Conservation (phyloP, 164 flowering plant genomes). For the Berberis vulgaris region DNA sequence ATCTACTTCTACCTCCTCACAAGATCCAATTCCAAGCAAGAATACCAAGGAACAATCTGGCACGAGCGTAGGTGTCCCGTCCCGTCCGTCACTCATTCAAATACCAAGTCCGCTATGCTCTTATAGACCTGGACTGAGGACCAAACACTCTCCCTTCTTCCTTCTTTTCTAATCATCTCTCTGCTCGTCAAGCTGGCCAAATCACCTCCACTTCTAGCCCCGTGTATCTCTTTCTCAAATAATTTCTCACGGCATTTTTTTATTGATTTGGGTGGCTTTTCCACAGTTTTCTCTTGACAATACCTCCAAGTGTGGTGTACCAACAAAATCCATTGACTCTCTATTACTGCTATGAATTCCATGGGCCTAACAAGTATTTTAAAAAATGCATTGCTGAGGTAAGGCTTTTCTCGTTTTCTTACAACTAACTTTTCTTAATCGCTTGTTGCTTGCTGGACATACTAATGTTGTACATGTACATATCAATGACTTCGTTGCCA, state of each 20-base stretch:
- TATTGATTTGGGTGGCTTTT: neutral
- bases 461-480: no score
- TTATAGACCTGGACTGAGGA: conserved; percentile 56
- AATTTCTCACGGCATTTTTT: neutral
- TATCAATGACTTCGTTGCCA: no score
- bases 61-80: conserved; percentile 57
- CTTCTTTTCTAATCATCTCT: conserved; percentile 32
- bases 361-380: conserved; percentile 32
- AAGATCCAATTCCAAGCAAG: neutral
- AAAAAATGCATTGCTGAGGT: conserved; percentile 91
- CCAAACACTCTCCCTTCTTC: conserved; percentile 25
- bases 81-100: conserved; percentile 67
- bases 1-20: neutral
- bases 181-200: conserved; percentile 56
- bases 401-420: neutral
- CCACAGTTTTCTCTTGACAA: conserved; percentile 67
- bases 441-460: no score
- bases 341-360: conserved; percentile 72
- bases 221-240: conserved; percentile 29
- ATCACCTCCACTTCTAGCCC: conserved; percentile 54
- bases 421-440: no score
- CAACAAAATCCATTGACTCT: conserved; percentile 87
- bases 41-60: conserved; percentile 70
- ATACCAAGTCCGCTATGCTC: conserved; percentile 72
- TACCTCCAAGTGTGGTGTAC: conserved; percentile 87